Evolutionary conservation across 2,329 filamentous ascomycete species (phyloP), one percentile per base, ranked within the genome.

Genomic region (Aspergillus viridinutans): DNA sequence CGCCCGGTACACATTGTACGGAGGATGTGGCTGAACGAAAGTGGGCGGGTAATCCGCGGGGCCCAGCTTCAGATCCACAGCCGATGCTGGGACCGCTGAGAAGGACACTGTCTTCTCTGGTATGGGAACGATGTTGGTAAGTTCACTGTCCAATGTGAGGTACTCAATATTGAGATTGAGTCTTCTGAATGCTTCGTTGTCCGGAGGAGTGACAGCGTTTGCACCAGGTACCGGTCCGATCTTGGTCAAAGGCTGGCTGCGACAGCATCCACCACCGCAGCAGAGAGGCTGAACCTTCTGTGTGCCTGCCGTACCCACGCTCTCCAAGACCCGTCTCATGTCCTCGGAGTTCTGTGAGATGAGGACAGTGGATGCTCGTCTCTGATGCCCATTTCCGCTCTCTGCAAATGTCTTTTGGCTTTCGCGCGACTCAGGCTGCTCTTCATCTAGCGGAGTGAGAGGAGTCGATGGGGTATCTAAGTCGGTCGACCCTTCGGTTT

Each of bases 1-100:
- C n/a, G 93, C 92, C 1, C 92, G 89, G 75, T 90, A 96, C 59
- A 97, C 92, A 63, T 93, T 83, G 75, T 96, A 94, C 0, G 94
- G 94, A 56, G 91, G 91, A 72, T 99, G 94, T 26, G 94, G 94
- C 72, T 96, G 91, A 54, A 99, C 92, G 68, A 92, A 99, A 58
- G 81, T 82, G 6, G 94, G 94, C 20, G 94, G 93, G 69, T 93
- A 88, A 51, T 79, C 74, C 53, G 74, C 64, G 12, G 77, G 73
- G 3, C 70, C 74, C 20, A 74, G 53, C 40, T 68, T 57, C 57
- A 73, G 63, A 56, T 71, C 63, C 25, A 69, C 62, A 4, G 69
- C 67, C 3, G 70, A 71, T 67, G 71, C 60, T 58, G 72, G 66
- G 17, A 77, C 69, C 58, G 38, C 74, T 68, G 58, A 72, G 71